phyloP scores from a whole-genome alignment of 2,329 filamentous ascomycete genomes.

The Colletotrichum acutatum region DNA sequence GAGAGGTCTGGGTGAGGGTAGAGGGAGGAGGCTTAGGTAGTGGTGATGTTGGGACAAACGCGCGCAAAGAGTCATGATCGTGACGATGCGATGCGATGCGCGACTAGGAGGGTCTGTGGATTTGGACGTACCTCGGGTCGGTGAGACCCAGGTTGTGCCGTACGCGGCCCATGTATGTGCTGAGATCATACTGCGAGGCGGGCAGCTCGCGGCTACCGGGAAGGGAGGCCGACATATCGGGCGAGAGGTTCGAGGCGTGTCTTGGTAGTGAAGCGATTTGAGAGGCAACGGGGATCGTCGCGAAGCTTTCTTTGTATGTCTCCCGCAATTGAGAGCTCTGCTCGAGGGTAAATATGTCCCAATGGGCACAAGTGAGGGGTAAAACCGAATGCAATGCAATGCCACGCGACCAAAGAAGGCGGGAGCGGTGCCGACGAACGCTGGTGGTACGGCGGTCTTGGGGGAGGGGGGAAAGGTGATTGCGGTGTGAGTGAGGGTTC shows the following conservation, averaged over 20 bases:
- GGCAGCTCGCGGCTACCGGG: constrained; percentile 83
- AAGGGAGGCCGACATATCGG: constrained; percentile 71
- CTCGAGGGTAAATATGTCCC: background rate
- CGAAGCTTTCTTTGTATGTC: background rate
- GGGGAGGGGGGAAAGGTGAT: background rate
- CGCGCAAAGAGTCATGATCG: background rate
- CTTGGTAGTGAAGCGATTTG: background rate
- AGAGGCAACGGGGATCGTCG: background rate
- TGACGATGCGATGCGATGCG: background rate
- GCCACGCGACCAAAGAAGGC: background rate
- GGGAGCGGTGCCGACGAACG: constrained; percentile 19
- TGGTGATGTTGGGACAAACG: background rate
- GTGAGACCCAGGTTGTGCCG: constrained; percentile 88
- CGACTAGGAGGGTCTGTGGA: background rate
- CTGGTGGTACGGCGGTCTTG: background rate
- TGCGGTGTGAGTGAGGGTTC: constrained; percentile 8
- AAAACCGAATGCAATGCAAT: background rate
- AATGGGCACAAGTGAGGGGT: background rate
- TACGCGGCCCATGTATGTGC: constrained; percentile 95
- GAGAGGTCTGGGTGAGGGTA: background rate
- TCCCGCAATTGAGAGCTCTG: background rate
- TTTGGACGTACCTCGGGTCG: constrained; percentile 85
- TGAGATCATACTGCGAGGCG: constrained; percentile 90
- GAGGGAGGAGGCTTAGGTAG: background rate
- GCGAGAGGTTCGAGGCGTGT: background rate